Conservation (phyloP, 2,329 filamentous ascomycete species). For the Trichoderma hamatum region DNA sequence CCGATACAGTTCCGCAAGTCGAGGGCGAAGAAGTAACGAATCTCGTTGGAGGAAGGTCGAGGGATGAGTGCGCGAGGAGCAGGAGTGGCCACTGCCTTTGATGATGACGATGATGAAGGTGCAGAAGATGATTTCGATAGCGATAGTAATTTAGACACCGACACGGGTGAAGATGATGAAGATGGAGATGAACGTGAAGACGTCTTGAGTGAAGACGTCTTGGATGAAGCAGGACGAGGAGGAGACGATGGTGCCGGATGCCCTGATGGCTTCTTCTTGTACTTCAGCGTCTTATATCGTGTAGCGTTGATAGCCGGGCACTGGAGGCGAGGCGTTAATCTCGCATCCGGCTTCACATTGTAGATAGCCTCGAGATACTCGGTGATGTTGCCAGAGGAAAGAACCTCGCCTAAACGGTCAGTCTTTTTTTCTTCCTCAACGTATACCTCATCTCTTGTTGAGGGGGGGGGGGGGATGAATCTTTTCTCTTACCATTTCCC, state of each 20-base stretch:
- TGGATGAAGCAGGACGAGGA: not conserved
- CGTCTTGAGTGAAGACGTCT: too few relatives aligned
- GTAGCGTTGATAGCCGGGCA: constrained; percentile 32
- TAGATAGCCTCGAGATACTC: constrained; percentile 36
- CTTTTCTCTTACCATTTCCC: constrained; percentile 11
- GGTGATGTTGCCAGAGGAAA: constrained; percentile 23
- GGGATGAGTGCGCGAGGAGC: not conserved
- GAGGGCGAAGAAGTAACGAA: constrained; percentile 55
- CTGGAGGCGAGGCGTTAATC: constrained; percentile 29
- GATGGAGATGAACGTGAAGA: not conserved
- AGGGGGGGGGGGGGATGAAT: not conserved
- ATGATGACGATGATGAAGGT: not conserved
- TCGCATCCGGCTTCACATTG: constrained; percentile 28
- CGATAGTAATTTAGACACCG: not conserved
- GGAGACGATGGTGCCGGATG: constrained; percentile 8
- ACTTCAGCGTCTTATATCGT: constrained; percentile 33
- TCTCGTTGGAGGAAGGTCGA: not conserved
- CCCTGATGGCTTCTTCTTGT: not conserved
- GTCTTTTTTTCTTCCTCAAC: not conserved
- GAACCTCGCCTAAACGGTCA: constrained; percentile 2
- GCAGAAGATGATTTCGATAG: not conserved
- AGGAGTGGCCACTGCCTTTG: not conserved
- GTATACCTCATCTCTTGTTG: not conserved
- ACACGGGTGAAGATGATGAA: not conserved
- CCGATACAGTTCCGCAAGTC: constrained; percentile 49